Base-by-base conservation (phyloP, 2,329 filamentous ascomycete species). In the Rutstroemia sp. region DNA sequence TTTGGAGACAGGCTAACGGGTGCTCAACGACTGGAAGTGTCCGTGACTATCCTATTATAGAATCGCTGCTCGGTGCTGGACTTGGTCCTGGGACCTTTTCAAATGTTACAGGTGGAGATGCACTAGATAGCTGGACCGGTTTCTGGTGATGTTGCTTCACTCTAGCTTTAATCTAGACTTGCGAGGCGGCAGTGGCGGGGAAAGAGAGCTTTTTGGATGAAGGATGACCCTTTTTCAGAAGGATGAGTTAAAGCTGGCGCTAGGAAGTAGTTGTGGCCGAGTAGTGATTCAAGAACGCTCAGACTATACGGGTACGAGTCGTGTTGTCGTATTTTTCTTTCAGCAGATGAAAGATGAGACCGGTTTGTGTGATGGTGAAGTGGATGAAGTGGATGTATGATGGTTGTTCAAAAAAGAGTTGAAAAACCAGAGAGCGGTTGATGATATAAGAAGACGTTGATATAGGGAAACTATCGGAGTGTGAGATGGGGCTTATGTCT, bases 401-500 rank as follows among this genome's bases (percentile, higher is more conserved):
- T 51, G 47, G 25, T 48, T 14, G 21, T 30, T 48, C 14, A 48
- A 30, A 30, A 16, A 51, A 23, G 38, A 37, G 21, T 44, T 37
- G 16, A 45, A 51, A 46, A 45, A 38, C 38, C 23, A 51, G 27
- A 56, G 27, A 39, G 38, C 23, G 25, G 54, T 34, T 44, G 53
- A 34, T 25, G 27, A 50, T 46, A 44, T 50, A 50, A 44, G 39
- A 55, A 50, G 53, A 44, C 50, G 23, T 55, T 55, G 46, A 44
- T 44, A 55, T 50, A n/a, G 37, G 42, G 38, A 38, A 48, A 38
- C 34, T 41, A 48, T 54, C 44, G 49, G 55, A 42, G 34, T 23
- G 44, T 19, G 23, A 41, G n/a, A 57, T 53, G 49, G 42, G 55
- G 55, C 55, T 57, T 57, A 48, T 57, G 49, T 52, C 44, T 47